Conservation (phyloP, 805 yeast species). For the Schwanniomyces pseudopolymorphus region DNA sequence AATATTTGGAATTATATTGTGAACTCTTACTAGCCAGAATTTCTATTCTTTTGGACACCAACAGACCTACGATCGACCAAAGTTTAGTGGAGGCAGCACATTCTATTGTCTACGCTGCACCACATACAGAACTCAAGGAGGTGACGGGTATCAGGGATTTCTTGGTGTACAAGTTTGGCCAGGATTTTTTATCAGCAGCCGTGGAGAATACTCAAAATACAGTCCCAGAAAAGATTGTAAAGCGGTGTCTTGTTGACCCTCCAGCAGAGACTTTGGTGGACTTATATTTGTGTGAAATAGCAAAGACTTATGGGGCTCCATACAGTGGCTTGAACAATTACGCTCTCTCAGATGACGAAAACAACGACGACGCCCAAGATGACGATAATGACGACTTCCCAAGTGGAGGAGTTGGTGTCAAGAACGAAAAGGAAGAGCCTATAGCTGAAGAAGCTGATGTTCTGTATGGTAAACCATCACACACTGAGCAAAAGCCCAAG, state of each 20-base stretch:
- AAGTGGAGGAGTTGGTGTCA: slow-evolving; percentile 17
- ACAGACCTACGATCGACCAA: slow-evolving; percentile 46
- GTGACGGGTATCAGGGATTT: slow-evolving; percentile 59
- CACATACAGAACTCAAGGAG: slow-evolving; percentile 77
- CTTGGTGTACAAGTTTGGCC: slow-evolving; percentile 61
- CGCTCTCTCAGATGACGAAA: slow-evolving; percentile 16
- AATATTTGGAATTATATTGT: slow-evolving; percentile 76
- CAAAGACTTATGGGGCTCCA: slow-evolving; percentile 73
- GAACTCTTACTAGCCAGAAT: slow-evolving; percentile 78
- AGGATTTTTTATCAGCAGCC: slow-evolving; percentile 60
- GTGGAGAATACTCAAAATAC: slow-evolving; percentile 46
- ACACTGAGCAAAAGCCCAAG: slow-evolving; percentile 24
- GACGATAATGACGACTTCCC: slow-evolving; percentile 32
- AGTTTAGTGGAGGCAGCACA: slow-evolving; percentile 76
- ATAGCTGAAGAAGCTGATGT: slow-evolving; percentile 19
- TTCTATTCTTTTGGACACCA: slow-evolving; percentile 51
- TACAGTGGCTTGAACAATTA: slow-evolving; percentile 52
- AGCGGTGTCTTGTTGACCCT: slow-evolving; percentile 63
- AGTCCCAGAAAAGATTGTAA: slow-evolving; percentile 68
- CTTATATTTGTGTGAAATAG: slow-evolving; percentile 75
- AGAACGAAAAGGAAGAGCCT: slow-evolving; percentile 17
- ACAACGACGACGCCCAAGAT: slow-evolving; percentile 21
- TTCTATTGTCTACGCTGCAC: slow-evolving; percentile 66
- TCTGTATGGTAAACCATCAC: slow-evolving; percentile 8
- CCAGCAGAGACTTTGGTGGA: slow-evolving; percentile 66